Conservation (phyloP, 108 stramenopile species). For the Stephanodiscus minutulus region DNA sequence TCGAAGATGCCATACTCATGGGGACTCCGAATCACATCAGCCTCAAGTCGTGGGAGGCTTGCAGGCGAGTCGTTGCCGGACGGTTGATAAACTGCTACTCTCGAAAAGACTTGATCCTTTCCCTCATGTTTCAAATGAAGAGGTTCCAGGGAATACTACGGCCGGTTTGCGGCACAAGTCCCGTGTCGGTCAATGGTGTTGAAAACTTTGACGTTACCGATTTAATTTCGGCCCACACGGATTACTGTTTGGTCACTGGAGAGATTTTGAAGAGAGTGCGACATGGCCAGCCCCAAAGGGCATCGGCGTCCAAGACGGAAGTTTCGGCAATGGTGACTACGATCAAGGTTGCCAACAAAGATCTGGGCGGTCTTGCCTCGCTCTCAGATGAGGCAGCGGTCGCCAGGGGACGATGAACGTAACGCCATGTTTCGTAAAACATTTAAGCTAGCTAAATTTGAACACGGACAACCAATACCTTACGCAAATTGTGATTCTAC, state of each 20-base stretch:
- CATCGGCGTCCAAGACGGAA: slow-evolving; percentile 18
- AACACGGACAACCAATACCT: no score
- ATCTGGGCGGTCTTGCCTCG: slow-evolving; percentile 14
- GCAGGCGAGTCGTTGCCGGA: slow-evolving; percentile 86
- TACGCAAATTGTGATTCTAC: no score
- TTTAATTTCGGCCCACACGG: slow-evolving; percentile 68
- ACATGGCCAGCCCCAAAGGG: slow-evolving; percentile 67
- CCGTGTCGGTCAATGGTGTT: slow-evolving; percentile 67
- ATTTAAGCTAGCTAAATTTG: no score
- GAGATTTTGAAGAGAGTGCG: slow-evolving; percentile 67
- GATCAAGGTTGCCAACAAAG: slow-evolving; percentile 30
- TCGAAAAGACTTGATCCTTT: slow-evolving; percentile 88
- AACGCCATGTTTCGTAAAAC: no score
- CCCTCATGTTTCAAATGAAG: slow-evolving; percentile 90
- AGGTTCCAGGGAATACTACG: slow-evolving; percentile 67
- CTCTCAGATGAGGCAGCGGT: slow-evolving; percentile 37
- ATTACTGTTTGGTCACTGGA: slow-evolving; percentile 69
- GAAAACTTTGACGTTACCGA: slow-evolving; percentile 84
- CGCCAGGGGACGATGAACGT: no score
- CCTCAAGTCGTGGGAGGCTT: slow-evolving; percentile 82
- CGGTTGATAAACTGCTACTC: slow-evolving; percentile 94
- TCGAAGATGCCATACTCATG: slow-evolving; percentile 91
- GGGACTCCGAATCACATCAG: slow-evolving; percentile 83
- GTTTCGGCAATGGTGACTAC: slow-evolving; percentile 37
- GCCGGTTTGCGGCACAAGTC: slow-evolving; percentile 81